phyloP scores from a whole-genome alignment of 768 basidiomycete species.

The Suillus decipiens region DNA sequence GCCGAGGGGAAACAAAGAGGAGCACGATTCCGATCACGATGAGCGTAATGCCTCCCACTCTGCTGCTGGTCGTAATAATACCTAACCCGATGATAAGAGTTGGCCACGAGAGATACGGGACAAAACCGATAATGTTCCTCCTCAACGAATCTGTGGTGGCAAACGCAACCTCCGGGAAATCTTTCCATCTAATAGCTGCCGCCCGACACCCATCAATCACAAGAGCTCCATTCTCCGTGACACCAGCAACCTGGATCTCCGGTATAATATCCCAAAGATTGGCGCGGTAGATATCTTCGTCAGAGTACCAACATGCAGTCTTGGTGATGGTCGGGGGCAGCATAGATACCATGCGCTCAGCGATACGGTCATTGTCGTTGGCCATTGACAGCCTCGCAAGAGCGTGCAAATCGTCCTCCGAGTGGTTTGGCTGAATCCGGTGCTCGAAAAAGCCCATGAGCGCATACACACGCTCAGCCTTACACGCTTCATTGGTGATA shows the following conservation, averaged over 20 bases:
- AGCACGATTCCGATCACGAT: background rate
- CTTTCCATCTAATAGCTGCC: background rate
- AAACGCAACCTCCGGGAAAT: background rate
- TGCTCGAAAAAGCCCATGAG: background rate
- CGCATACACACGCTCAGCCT: background rate
- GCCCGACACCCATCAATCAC: background rate
- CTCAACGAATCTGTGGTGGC: background rate
- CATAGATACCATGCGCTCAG: background rate
- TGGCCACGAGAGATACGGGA: background rate
- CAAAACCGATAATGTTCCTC: background rate
- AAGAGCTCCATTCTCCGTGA: background rate
- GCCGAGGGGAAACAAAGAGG: background rate
- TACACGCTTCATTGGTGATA: no score
- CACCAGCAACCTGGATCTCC: background rate
- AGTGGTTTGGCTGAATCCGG: background rate
- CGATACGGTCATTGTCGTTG: background rate
- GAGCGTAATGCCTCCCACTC: background rate
- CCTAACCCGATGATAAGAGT: no score
- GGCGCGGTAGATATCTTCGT: background rate
- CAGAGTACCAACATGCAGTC: background rate
- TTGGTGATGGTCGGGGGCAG: background rate
- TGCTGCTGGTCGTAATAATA: background rate
- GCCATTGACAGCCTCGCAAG: background rate
- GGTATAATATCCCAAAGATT: background rate
- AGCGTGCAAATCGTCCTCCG: background rate